Evolutionary conservation across 1,284 basidiomycete species (phyloP).

Genomic region (Cryptococcus depauperatus): DNA sequence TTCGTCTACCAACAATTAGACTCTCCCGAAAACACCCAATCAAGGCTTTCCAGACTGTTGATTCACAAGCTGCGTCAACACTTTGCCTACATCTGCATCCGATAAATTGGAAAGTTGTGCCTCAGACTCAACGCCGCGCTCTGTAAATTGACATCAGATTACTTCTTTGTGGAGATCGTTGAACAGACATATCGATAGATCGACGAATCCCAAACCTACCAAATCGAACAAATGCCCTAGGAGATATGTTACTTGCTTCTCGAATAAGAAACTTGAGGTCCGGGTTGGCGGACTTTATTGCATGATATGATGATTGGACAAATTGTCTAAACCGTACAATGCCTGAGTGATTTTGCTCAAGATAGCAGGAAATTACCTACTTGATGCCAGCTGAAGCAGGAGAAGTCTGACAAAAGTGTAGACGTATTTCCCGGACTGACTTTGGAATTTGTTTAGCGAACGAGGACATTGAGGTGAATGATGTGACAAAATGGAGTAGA

Average conservation of each 20-base stretch:
- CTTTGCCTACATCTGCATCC: constrained; percentile 37
- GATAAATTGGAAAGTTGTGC: constrained; percentile 35
- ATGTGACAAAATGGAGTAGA: too few species aligned
- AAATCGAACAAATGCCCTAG: constrained; percentile 80
- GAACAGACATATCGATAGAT: neutral
- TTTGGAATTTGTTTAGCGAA: constrained; percentile 71
- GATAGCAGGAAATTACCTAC: constrained; percentile 52
- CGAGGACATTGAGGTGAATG: too few species aligned
- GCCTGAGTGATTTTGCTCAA: too few species aligned
- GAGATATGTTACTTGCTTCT: constrained; percentile 80
- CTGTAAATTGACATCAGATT: constrained; percentile 14
- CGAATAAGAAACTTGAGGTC: constrained; percentile 81
- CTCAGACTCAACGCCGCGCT: constrained; percentile 41
- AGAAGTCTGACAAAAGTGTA: constrained; percentile 76
- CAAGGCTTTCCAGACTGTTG: constrained; percentile 17
- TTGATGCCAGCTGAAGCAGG: constrained; percentile 71
- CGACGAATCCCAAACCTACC: too few species aligned
- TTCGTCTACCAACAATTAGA: neutral
- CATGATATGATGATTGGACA: constrained; percentile 68
- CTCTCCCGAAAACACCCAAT: neutral
- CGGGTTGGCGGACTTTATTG: constrained; percentile 80
- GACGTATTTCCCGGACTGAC: constrained; percentile 73
- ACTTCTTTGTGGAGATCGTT: neutral
- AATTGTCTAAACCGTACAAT: too few species aligned
- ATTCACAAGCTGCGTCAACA: constrained; percentile 31